phyloP scores from a whole-genome alignment of 1,284 basidiomycete species.

The Ceratobasidium sp. region DNA sequence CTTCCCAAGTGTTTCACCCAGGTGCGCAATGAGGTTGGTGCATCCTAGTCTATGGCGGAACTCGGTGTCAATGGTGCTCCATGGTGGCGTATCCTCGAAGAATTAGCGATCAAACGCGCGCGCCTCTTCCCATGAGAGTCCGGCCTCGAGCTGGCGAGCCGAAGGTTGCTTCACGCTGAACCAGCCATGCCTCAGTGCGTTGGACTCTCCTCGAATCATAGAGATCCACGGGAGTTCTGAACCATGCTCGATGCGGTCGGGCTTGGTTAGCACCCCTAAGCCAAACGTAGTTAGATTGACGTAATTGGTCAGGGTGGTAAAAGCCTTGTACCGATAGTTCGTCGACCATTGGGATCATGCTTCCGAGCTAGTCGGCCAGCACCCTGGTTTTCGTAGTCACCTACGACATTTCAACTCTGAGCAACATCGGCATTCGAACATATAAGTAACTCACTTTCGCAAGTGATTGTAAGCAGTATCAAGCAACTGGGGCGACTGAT shows the following conservation, averaged over 20 bases:
- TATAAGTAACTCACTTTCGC: conserved; percentile 68
- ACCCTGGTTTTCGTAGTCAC: conserved; percentile 81
- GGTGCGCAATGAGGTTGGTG: conserved; percentile 26
- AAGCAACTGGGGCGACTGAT: conserved; percentile 74
- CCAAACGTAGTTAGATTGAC: neutral
- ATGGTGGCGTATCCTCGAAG: conserved; percentile 69
- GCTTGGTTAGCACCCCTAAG: conserved; percentile 83
- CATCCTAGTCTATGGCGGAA: conserved; percentile 25
- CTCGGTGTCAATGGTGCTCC: conserved; percentile 56
- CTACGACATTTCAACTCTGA: conserved; percentile 56
- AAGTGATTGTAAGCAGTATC: conserved; percentile 76
- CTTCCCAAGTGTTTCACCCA: conserved; percentile 38
- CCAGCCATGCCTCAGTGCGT: conserved; percentile 72
- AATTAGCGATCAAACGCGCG: conserved; percentile 73
- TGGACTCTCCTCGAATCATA: conserved; percentile 69
- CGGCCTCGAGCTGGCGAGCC: conserved; percentile 64
- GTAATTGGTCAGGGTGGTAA: conserved; percentile 1
- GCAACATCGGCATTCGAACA: neutral
- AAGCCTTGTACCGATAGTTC: conserved; percentile 70
- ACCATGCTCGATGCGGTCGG: conserved; percentile 74
- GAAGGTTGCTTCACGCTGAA: conserved; percentile 80
- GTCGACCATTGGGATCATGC: conserved; percentile 68
- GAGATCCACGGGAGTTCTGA: conserved; percentile 72
- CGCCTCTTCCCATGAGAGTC: conserved; percentile 71
- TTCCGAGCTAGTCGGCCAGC: conserved; percentile 69